Base-by-base conservation (phyloP, 192 early-diverging fungal genomes). In the Coemansia sp. region DNA sequence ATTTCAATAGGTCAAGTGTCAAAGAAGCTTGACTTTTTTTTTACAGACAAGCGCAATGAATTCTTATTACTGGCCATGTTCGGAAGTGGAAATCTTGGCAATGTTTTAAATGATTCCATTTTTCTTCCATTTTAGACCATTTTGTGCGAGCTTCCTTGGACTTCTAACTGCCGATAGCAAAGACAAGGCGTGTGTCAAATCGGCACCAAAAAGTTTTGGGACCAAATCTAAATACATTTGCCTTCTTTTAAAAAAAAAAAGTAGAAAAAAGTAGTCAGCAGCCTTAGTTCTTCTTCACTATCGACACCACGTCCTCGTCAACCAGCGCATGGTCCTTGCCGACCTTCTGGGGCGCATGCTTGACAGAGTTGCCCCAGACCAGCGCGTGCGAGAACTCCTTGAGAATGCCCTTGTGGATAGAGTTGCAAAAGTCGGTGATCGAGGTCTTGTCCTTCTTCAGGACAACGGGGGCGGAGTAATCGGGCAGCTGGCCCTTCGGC, bases 281-380 rank as follows among this genome's bases (percentile, higher is more conserved):
- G 26, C 26, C 26, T 3, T 77, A 85, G 57, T 70, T 74, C 45
- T 78, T 80, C 75, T 93, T 93, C 38, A 89, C 89, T 72, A 93
- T 89, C 66, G 96, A 95, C 21, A 99, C 97, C 3, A 99, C 97
- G 85, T 99, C 97, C 79, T 99, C 97, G 71, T 99, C 97, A 18
- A 81, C 72, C 61, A 99, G 77, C 16, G 90, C 69, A 70, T 99
- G 97, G 58, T 94, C 94, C 68, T 90, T 93, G 56, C 97, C 97
- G 59, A 99, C 97, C 83, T 97, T 99, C 86, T 99, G 97, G 59
- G 95, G 95, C 63, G 95, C 92, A 79, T 97, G 93, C 85, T 99
- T 99, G 56, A 94, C 95, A 10, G 92, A 94, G 41, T 85, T 83
- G 60, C 97, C 97, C 97, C 97, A 98, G 15, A 98, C 95, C 72